Conservation (phyloP, 2,329 filamentous ascomycete species). For the Alternaria brassicicola region DNA sequence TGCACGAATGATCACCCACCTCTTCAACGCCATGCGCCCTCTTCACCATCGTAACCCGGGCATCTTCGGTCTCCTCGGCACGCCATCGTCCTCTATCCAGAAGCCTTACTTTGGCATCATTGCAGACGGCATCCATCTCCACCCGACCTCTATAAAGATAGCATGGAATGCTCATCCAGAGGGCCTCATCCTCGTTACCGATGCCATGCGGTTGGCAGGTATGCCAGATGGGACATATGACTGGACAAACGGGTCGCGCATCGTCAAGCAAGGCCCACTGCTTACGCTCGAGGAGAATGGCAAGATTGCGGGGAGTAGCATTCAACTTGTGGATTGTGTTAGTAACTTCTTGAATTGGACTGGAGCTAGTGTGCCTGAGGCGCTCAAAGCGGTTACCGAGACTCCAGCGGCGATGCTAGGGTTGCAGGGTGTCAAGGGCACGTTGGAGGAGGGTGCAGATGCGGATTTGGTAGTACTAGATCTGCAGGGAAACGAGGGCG, state of each 20-base stretch:
- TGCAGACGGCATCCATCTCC: slow-evolving; percentile 86
- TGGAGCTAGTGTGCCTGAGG: slow-evolving; percentile 69
- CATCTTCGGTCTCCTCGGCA: slow-evolving; percentile 82
- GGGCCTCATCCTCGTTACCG: slow-evolving; percentile 87
- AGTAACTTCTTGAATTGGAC: slow-evolving; percentile 82
- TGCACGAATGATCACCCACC: slow-evolving; percentile 87
- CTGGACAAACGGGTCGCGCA: slow-evolving; percentile 77
- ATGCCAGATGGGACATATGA: slow-evolving; percentile 82
- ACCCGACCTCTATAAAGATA: slow-evolving; percentile 86
- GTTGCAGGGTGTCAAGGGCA: slow-evolving; percentile 69
- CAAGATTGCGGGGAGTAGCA: slow-evolving; percentile 63
- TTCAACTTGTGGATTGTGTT: slow-evolving; percentile 79
- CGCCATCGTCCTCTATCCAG: slow-evolving; percentile 33
- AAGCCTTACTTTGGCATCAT: slow-evolving; percentile 89
- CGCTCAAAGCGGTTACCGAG: slow-evolving; percentile 73
- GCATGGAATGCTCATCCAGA: slow-evolving; percentile 84
- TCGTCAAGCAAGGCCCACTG: slow-evolving; percentile 72
- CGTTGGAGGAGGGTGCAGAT: slow-evolving; percentile 53
- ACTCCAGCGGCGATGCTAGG: slow-evolving; percentile 81
- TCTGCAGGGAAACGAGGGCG: slow-evolving; percentile 56
- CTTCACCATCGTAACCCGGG: slow-evolving; percentile 91
- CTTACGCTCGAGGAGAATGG: slow-evolving; percentile 77
- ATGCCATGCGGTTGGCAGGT: slow-evolving; percentile 87
- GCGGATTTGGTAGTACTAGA: slow-evolving; percentile 69
- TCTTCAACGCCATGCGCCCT: slow-evolving; percentile 93